A percentile compares a stretch with the other conserved stretches of the same genome.
Conservation (phyloP, 192 early-diverging fungal species). For the Tieghemiomyces parasiticus region DNA sequence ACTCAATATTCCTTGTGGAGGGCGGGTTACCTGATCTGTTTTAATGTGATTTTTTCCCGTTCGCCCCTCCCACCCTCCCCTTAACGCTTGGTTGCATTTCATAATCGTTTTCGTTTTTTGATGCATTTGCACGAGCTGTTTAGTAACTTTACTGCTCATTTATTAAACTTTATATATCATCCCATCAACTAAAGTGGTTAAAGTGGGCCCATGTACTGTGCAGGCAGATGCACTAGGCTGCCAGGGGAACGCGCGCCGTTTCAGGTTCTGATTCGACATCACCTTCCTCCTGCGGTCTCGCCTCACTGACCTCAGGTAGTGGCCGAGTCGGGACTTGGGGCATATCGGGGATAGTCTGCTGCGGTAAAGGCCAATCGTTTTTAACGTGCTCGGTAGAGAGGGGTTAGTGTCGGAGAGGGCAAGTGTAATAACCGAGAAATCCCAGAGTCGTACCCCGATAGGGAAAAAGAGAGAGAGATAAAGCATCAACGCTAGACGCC, state of each 20-base stretch:
- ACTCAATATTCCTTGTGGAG: not conserved
- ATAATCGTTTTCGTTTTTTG: not conserved
- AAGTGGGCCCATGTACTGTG: not conserved
- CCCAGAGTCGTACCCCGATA: too few species aligned
- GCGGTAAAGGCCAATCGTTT: too few species aligned
- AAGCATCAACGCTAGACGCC: too few species aligned
- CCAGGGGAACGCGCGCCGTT: not conserved
- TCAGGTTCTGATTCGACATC: not conserved
- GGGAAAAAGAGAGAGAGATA: too few species aligned
- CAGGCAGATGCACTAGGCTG: not conserved
- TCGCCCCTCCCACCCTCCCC: not conserved
- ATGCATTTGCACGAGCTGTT: not conserved
- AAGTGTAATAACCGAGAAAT: too few species aligned
- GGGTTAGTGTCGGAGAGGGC: too few species aligned
- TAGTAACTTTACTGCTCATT: not conserved
- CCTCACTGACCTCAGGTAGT: not conserved
- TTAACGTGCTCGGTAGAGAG: too few species aligned
- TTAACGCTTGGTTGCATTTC: not conserved
- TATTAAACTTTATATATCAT: not conserved
- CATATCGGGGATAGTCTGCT: not conserved
- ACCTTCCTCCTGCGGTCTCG: not conserved
- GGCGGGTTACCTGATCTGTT: not conserved
- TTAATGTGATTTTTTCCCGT: not conserved
- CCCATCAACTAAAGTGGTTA: not conserved
- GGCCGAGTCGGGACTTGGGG: too few species aligned